Evolutionary conservation across 768 basidiomycete species (phyloP), one percentile per base, ranked within the genome.

Genomic region (Pleurotus salmoneostramineus): DNA sequence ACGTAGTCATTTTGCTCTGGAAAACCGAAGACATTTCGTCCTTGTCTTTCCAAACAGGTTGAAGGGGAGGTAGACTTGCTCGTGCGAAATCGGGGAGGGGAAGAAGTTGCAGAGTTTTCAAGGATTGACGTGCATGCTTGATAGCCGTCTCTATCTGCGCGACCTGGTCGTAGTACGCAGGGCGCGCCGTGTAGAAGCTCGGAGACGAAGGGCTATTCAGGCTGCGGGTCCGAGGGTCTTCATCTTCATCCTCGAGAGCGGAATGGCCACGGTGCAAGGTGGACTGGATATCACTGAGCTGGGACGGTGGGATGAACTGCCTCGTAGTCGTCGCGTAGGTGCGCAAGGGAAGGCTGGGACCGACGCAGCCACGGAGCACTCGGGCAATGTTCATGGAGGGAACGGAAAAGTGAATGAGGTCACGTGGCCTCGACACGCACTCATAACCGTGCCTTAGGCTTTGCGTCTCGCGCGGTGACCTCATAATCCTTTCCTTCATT

Each of bases 181-280:
- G 76, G 35, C 88, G 85, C 12, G 87, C 88, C 14, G 94, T 93
- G 75, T 91, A 97, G 74, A 94, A 95, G 49, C 83, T 84, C 17
- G 92, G 83, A 6, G 91, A 89, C 15, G 78, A 71, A 0, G 92
- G 92, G n/a, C 44, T 47, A 17, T 46, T 46, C 43, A 21, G 45
- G 8, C 37, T 43, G 21, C 12, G 43, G 6, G 33, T 47, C 51
- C 58, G 48, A n/a, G 56, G 48, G 14, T 56, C 54, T 34, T 44
- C 46, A 17, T 50, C 60, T 31, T 42, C 52, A 27, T 5, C 36
- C 5, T 55, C 36, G 37, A 17, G 15, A 1, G 40, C 15, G n/a
- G 35, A 17, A 43, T 17, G 50, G 12, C 33, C 32, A 34, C 34
- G 32, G 8, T 52, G 27, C n/a, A 52, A 52, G 34, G 50, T 6